Evolutionary conservation across 1,139 yeast genomes (phyloP).

Genomic region (Taiozyma sp.): DNA sequence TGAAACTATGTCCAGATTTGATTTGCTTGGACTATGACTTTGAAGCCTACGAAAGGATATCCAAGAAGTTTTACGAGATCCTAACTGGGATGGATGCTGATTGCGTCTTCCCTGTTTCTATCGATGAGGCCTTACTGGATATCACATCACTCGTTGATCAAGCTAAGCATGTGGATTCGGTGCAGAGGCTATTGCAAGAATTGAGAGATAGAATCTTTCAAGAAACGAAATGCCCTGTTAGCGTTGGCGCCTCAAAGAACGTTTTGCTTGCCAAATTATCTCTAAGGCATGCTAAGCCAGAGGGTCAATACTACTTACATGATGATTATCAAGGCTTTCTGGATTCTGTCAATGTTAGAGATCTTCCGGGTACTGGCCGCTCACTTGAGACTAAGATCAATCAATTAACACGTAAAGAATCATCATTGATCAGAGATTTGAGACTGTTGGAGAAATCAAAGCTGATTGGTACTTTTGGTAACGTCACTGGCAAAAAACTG

Average conservation of each 20-base stretch:
- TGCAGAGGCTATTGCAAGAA: constrained; percentile 17
- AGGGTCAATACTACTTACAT: constrained; percentile 45
- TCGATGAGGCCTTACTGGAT: constrained; percentile 86
- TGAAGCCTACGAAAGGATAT: constrained; percentile 59
- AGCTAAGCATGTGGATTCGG: constrained; percentile 8
- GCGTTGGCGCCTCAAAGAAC: constrained; percentile 72
- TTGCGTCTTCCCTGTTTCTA: constrained; percentile 74
- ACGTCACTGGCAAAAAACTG: constrained; percentile 62
- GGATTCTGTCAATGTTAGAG: constrained; percentile 39
- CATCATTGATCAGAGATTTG: constrained; percentile 28
- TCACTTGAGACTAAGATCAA: constrained; percentile 42
- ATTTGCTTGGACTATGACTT: constrained; percentile 67
- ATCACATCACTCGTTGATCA: constrained; percentile 35
- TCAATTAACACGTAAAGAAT: constrained; percentile 7
- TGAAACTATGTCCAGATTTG: constrained; percentile 56
- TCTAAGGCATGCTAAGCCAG: constrained; percentile 70
- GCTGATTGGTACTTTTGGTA: constrained; percentile 51
- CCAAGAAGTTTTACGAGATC: constrained; percentile 46
- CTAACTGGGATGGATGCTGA: constrained; percentile 40
- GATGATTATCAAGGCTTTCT: constrained; percentile 34
- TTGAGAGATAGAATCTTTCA: constrained; percentile 41
- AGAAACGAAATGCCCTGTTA: constrained; percentile 59
- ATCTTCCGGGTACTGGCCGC: constrained; percentile 84
- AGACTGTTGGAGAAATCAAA: constrained; percentile 30
- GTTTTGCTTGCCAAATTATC: constrained; percentile 79